Evolutionary conservation across 805 yeast genomes (phyloP).

Genomic region (Candida nitratophila): DNA sequence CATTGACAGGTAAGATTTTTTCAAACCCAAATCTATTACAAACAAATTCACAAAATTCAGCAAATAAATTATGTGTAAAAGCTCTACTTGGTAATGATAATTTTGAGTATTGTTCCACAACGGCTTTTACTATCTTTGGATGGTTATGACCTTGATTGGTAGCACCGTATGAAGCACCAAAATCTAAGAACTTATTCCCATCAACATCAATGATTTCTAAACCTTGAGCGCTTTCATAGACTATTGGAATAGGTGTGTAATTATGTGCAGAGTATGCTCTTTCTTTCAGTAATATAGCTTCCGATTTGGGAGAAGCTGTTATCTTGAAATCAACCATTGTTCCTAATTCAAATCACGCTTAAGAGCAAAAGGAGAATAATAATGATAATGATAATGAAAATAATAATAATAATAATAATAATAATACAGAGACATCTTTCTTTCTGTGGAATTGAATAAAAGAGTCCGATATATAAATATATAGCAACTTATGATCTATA

Average conservation of each 20-base stretch:
- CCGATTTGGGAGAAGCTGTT: conserved; percentile 12
- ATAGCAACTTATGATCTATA: too few relatives aligned
- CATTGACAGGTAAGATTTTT: conserved; percentile 24
- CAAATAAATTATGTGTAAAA: conserved; percentile 17
- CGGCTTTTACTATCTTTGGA: conserved; percentile 23
- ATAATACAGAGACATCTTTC: too few relatives aligned
- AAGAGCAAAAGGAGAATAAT: not conserved
- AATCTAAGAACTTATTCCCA: conserved; percentile 18
- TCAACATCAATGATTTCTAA: conserved; percentile 18
- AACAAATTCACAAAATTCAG: conserved; percentile 18
- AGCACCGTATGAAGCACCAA: conserved; percentile 22
- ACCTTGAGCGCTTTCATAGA: conserved; percentile 16
- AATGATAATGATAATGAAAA: not conserved
- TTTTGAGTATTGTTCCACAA: conserved; percentile 22
- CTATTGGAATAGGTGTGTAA: conserved; percentile 22
- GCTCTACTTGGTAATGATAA: conserved; percentile 25
- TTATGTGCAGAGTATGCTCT: conserved; percentile 20
- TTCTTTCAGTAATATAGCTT: conserved; percentile 10
- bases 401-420: too few relatives aligned
- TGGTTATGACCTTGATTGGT: conserved; percentile 23
- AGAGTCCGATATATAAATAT: too few relatives aligned
- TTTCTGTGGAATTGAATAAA: too few relatives aligned
- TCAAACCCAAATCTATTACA: conserved; percentile 21
- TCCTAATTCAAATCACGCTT: not conserved
- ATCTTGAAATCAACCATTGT: conserved; percentile 8